A percentile compares a stretch with the other conserved stretches of the same genome.
These are phyloP conservation scores for Hymenoscyphus occultus DNA, from an alignment of 2,329 filamentous ascomycete genomes.

Conservation along the genomic window DNA sequence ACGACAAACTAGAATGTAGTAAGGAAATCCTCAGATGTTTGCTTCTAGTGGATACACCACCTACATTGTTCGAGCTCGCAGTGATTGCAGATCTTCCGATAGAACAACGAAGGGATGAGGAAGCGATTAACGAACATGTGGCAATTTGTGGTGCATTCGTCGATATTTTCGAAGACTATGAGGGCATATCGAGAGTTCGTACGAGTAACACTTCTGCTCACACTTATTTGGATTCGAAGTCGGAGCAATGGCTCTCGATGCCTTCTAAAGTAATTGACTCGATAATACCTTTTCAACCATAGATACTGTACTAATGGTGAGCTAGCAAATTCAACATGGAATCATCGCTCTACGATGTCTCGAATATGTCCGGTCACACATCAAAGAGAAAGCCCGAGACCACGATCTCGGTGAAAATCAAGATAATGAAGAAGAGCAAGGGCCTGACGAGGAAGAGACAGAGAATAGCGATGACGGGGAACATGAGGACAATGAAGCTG, in stretches of 20 bases:
- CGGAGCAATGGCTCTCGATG: slow-evolving; percentile 8
- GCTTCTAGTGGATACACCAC: slow-evolving; percentile 7
- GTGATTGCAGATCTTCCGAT: slow-evolving; percentile 9
- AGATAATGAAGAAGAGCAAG: background rate
- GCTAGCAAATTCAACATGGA: slow-evolving; percentile 4
- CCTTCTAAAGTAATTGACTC: background rate
- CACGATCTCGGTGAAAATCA: background rate
- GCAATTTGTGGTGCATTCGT: slow-evolving; percentile 5
- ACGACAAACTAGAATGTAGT: background rate
- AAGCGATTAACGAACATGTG: slow-evolving; percentile 2
- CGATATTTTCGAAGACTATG: slow-evolving; percentile 3
- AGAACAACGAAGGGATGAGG: background rate
- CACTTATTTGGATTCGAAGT: slow-evolving; percentile 1
- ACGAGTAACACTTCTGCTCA: slow-evolving; percentile 6
- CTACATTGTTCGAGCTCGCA: slow-evolving; percentile 4
- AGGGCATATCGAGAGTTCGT: slow-evolving; percentile 3
- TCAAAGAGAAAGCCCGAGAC: background rate
- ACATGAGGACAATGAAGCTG: background rate
- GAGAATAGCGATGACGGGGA: background rate
- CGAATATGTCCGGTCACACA: slow-evolving; percentile 6
- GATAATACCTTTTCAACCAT: background rate
- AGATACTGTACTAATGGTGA: background rate
- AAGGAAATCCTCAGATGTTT: slow-evolving; percentile 7
- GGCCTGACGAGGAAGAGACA: background rate
- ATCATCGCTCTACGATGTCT: slow-evolving; percentile 8